phyloP scores from a whole-genome alignment of 2,329 filamentous ascomycete species.

The Cucurbitaria berberidis region DNA sequence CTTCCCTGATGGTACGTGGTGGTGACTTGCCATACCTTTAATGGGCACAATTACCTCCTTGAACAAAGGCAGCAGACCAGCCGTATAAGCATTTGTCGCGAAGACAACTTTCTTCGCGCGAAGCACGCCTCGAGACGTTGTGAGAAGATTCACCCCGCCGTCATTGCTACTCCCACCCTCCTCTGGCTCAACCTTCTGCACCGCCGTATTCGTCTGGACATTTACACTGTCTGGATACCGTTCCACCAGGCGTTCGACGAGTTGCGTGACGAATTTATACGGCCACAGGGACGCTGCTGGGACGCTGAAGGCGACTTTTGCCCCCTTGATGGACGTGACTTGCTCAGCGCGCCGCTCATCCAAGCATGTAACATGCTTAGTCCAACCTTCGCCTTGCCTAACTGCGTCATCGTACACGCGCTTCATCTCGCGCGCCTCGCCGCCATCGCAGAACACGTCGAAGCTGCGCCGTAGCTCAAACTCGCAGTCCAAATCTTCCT shows the following conservation, averaged over 20 bases:
- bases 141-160: neutral
- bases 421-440: conserved; percentile 11
- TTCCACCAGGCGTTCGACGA: conserved; percentile 20
- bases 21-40: conserved; percentile 37
- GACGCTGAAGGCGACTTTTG: conserved; percentile 25
- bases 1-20: conserved; percentile 4
- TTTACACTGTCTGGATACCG: conserved; percentile 23
- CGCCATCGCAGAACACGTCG: conserved; percentile 20
- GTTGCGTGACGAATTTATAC: conserved; percentile 37
- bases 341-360: conserved; percentile 14
- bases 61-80: conserved; percentile 38
- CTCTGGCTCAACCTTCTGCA: neutral
- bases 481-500: conserved; percentile 29
- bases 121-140: conserved; percentile 29
- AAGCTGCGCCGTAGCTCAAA: conserved; percentile 32
- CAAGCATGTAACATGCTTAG: conserved; percentile 16
- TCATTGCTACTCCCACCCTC: neutral
- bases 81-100: conserved; percentile 39
- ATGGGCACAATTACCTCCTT: conserved; percentile 47
- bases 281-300: conserved; percentile 29
- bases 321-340: conserved; percentile 26
- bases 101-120: conserved; percentile 29
- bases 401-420: conserved; percentile 10
- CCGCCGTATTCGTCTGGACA: conserved; percentile 34
- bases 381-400: conserved; percentile 21